Conservation (phyloP, 352 stramenopile species). For the Globisporangium splendens region DNA sequence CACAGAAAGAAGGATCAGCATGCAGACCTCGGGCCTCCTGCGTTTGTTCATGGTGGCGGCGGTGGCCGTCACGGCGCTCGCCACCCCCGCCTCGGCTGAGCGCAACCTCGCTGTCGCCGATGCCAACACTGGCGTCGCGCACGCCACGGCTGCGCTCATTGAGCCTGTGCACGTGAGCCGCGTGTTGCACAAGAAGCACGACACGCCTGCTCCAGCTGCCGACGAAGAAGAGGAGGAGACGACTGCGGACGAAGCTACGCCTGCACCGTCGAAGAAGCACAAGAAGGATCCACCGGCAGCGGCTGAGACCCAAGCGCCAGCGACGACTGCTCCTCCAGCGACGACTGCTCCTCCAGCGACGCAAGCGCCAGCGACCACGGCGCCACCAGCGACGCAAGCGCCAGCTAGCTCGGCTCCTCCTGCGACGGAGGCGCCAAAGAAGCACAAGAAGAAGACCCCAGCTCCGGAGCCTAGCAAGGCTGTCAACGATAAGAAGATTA, state of each 20-base stretch:
- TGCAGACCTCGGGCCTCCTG: slow-evolving; percentile 56
- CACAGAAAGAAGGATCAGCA: slow-evolving; percentile 16
- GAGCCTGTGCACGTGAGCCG: slow-evolving; percentile 25
- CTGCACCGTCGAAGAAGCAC: slow-evolving; percentile 15
- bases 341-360: slow-evolving; percentile 10
- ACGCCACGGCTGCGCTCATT: slow-evolving; percentile 8
- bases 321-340: slow-evolving; percentile 17
- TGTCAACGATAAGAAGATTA: slow-evolving; percentile 66
- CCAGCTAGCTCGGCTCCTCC: slow-evolving; percentile 9
- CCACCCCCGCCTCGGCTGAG: slow-evolving; percentile 18
- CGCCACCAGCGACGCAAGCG: slow-evolving; percentile 4
- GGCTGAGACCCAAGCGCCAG: slow-evolving; percentile 20
- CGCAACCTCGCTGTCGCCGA: slow-evolving; percentile 12
- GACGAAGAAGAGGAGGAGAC: slow-evolving; percentile 21
- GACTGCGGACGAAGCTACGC: slow-evolving; percentile 9
- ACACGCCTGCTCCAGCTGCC: slow-evolving; percentile 4
- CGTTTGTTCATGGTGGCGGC: slow-evolving; percentile 48
- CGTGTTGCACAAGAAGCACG: slow-evolving; percentile 27
- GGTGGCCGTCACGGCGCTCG: slow-evolving; percentile 38
- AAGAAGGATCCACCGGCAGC: slow-evolving; percentile 18
- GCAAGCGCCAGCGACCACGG: slow-evolving; percentile 11
- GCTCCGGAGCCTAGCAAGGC: slow-evolving; percentile 10
- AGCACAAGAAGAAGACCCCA: slow-evolving; percentile 35
- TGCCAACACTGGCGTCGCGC: slow-evolving; percentile 15
- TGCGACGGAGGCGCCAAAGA: slow-evolving; percentile 16